A percentile compares a stretch with the other conserved stretches of the same genome.
Conservation (phyloP, 176 grass and related monocot genomes). For the Secale cereale region DNA sequence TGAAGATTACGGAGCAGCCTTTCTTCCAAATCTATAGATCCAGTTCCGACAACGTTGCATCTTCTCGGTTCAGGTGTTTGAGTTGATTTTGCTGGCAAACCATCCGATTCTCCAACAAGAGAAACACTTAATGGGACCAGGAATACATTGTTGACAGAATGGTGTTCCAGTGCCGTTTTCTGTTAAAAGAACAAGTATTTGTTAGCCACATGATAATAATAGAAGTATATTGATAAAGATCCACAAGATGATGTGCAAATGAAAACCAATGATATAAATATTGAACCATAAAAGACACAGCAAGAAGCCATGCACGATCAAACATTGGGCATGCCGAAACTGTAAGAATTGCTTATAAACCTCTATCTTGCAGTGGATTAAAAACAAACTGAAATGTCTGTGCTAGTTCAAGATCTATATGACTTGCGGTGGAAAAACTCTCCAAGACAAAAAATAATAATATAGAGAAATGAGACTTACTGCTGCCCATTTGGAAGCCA, state of each 20-base stretch:
- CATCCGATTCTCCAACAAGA: conserved; percentile 18
- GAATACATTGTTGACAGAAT: conserved; percentile 37
- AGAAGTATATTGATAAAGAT: neutral
- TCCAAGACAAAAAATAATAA: neutral
- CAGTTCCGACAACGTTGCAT: conserved; percentile 3
- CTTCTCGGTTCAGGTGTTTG: conserved; percentile 36
- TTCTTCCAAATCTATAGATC: too few species aligned
- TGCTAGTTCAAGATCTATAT: conserved; percentile 41
- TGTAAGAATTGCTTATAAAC: neutral
- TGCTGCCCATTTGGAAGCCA: conserved; percentile 67
- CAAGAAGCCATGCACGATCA: neutral
- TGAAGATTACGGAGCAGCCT: too few species aligned
- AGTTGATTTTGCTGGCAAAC: conserved; percentile 14
- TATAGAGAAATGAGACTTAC: conserved; percentile 44
- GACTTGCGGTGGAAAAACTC: neutral
- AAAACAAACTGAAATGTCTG: too few species aligned
- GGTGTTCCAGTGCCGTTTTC: conserved; percentile 36
- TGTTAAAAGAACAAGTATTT: conserved; percentile 30
- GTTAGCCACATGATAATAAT: neutral
- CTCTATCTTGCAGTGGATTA: too few species aligned
- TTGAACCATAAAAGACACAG: neutral
- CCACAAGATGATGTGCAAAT: neutral
- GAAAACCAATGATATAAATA: neutral
- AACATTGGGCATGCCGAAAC: too few species aligned
- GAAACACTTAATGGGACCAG: conserved; percentile 60